Percentiles rank a stretch among this genome's conserved stretches.
These are phyloP conservation scores for Polygonum aviculare DNA, from an alignment of 148 eudicot genomes.

Conservation along the genomic window DNA sequence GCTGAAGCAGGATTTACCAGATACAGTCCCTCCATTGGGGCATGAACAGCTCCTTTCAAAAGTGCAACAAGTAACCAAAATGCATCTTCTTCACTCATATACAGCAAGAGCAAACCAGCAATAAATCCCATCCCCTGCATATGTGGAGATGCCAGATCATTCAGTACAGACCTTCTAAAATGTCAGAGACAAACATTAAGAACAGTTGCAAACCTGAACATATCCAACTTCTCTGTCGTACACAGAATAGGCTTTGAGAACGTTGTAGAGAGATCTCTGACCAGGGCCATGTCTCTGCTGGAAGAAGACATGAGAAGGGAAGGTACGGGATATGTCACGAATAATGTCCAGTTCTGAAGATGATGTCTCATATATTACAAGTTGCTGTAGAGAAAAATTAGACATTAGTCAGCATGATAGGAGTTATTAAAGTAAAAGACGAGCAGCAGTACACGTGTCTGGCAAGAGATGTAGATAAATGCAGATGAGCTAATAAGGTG, in stretches of 20 bases:
- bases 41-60: constrained; percentile 95
- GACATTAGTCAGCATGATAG: not conserved
- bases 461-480: not conserved
- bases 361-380: constrained; percentile 95
- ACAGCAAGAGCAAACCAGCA: constrained; percentile 81
- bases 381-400: constrained; percentile 58
- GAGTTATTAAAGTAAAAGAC: not conserved
- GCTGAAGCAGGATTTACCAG: constrained; percentile 39
- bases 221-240: constrained; percentile 98
- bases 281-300: constrained; percentile 99
- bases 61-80: constrained; percentile 96
- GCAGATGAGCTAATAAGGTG: no score
- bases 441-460: not conserved
- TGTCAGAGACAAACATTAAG: not conserved
- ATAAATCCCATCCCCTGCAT: constrained; percentile 98
- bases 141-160: constrained; percentile 6
- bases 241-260: constrained; percentile 95
- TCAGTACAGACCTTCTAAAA: not conserved
- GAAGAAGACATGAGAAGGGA: constrained; percentile 95
- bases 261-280: constrained; percentile 96
- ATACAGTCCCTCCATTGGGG: constrained; percentile 98
- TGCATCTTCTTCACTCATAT: constrained; percentile 99
- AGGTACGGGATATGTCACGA: constrained; percentile 95
- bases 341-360: constrained; percentile 94
- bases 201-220: constrained; percentile 63